These are phyloP conservation scores for Podospora appendiculata DNA, from an alignment of 495 filamentous ascomycete genomes.

Conservation along the genomic window DNA sequence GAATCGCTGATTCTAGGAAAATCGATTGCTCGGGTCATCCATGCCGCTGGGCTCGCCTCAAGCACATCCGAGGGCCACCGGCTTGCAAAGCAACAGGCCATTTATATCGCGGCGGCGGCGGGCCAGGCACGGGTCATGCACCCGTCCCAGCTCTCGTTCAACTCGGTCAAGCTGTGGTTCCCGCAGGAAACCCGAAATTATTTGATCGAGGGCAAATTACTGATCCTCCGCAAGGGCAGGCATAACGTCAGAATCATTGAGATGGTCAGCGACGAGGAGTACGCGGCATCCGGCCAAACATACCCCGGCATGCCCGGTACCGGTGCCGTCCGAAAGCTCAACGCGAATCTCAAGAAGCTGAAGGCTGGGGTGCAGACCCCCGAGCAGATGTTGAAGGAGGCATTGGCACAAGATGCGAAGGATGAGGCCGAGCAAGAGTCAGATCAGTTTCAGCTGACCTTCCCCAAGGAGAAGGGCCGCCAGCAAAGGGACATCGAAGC, in stretches of 20 bases:
- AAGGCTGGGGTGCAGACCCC: conserved; percentile 6
- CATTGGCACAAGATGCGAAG: conserved; percentile 32
- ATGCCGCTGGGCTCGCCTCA: conserved; percentile 57
- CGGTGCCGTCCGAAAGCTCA: conserved; percentile 26
- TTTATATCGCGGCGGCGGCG: conserved; percentile 57
- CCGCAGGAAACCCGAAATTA: conserved; percentile 50
- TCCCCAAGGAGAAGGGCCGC: conserved; percentile 14
- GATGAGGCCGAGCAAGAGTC: neutral
- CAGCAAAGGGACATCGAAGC: conserved; percentile 3
- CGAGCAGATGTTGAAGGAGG: conserved; percentile 14
- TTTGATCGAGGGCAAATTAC: conserved; percentile 51
- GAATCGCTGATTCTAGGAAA: conserved; percentile 53
- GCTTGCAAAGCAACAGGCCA: conserved; percentile 49
- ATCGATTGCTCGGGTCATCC: conserved; percentile 56
- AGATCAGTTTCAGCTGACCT: conserved; percentile 3
- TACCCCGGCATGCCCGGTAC: conserved; percentile 38
- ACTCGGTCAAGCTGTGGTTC: conserved; percentile 50
- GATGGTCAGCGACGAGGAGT: conserved; percentile 67
- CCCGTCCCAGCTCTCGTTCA: conserved; percentile 51
- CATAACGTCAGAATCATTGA: conserved; percentile 69
- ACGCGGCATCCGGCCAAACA: conserved; percentile 27
- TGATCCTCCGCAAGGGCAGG: conserved; percentile 72
- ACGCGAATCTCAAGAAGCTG: conserved; percentile 13
- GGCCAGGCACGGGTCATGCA: conserved; percentile 42
- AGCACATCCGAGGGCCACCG: conserved; percentile 62